phyloP scores from a whole-genome alignment of 257 asterid species.

The Buddleja alternifolia region DNA sequence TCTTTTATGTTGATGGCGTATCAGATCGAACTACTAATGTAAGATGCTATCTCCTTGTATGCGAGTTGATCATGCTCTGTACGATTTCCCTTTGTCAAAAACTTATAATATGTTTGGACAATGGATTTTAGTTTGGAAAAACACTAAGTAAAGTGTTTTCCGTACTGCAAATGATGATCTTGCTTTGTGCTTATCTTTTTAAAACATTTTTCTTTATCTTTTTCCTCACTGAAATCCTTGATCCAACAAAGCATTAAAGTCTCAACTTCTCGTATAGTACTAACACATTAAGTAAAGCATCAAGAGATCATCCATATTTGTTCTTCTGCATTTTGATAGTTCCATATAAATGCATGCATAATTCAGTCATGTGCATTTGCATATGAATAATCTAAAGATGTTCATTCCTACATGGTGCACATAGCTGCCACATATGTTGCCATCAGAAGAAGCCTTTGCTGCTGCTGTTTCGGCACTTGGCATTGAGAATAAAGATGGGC shows the following conservation, averaged over 20 bases:
- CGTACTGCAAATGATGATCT: too few relatives aligned
- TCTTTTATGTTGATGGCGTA: conserved; percentile 88
- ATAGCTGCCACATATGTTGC: conserved; percentile 98
- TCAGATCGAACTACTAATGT: conserved; percentile 77
- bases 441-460: conserved; percentile 95
- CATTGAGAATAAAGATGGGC: conserved; percentile 81
- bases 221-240: not conserved
- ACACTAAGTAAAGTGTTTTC: too few relatives aligned
- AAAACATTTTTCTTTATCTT: not conserved
- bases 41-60: conserved; percentile 41
- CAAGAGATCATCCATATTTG: conserved; percentile 16
- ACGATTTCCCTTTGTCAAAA: too few relatives aligned
- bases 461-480: conserved; percentile 99
- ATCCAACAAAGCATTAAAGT: too few relatives aligned
- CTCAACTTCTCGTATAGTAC: not conserved
- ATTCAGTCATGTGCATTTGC: conserved; percentile 29
- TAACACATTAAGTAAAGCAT: not conserved
- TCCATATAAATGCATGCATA: conserved; percentile 20
- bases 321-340: not conserved
- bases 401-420: conserved; percentile 30
- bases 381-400: conserved; percentile 1
- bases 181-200: not conserved
- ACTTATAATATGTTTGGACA: too few relatives aligned
- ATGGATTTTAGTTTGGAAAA: too few relatives aligned
- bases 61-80: conserved; percentile 22